phyloP scores from a whole-genome alignment of 495 filamentous ascomycete genomes.

The Sabuloglossum arenarium region DNA sequence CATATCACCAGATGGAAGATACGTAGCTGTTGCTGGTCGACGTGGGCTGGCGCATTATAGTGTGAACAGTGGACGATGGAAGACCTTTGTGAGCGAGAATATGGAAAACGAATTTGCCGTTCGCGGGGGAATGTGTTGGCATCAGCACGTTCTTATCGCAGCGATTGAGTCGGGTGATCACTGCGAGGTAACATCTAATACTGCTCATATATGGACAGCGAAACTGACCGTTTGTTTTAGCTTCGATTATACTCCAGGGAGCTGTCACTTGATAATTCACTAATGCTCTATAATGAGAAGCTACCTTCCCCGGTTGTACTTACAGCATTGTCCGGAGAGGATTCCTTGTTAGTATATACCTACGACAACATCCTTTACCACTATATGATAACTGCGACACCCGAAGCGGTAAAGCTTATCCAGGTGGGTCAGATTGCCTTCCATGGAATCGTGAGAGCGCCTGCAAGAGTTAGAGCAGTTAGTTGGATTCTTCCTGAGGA shows the following conservation, averaged over 20 bases:
- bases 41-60: constrained; percentile 92
- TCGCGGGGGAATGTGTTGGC: constrained; percentile 95
- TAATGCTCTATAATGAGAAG: constrained; percentile 50
- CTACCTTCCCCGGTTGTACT: constrained; percentile 70
- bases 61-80: constrained; percentile 86
- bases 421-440: constrained; percentile 94
- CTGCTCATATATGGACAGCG: not conserved
- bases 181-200: constrained; percentile 36
- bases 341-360: constrained; percentile 89
- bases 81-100: constrained; percentile 62
- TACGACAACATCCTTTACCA: constrained; percentile 93
- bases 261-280: constrained; percentile 47
- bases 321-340: constrained; percentile 71
- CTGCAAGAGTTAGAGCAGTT: constrained; percentile 73
- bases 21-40: constrained; percentile 83
- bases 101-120: constrained; percentile 82
- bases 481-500: constrained; percentile 92
- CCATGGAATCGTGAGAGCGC: constrained; percentile 86
- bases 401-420: constrained; percentile 50
- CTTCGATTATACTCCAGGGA: constrained; percentile 86
- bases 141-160: constrained; percentile 84
- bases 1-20: constrained; percentile 78
- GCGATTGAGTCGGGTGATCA: constrained; percentile 71
- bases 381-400: constrained; percentile 59
- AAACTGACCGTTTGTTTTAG: constrained; percentile 14